phyloP scores from a whole-genome alignment of 2,329 filamentous ascomycete species.

The Penicillium psychrosexuale region DNA sequence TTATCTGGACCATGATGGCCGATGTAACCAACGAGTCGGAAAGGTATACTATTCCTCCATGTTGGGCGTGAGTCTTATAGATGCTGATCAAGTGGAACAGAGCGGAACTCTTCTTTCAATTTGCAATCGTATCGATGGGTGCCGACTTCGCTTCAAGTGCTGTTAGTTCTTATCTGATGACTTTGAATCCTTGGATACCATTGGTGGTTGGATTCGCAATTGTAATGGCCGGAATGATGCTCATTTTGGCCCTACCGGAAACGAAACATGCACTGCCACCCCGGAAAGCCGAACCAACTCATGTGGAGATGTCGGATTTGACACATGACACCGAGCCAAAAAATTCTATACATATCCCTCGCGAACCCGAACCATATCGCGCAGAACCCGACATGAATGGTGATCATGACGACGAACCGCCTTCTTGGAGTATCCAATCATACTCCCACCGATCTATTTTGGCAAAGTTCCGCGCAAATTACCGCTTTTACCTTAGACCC shows the following conservation, averaged over 20 bases:
- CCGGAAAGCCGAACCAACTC: constrained; percentile 7
- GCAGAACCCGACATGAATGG: constrained; percentile 18
- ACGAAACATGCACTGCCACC: constrained; percentile 34
- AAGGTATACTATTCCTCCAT: constrained; percentile 27
- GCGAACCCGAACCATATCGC: constrained; percentile 12
- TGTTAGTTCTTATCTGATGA: constrained; percentile 42
- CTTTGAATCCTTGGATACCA: constrained; percentile 41
- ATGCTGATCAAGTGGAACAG: constrained; percentile 20
- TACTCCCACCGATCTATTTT: constrained; percentile 14
- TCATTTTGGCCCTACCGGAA: constrained; percentile 39
- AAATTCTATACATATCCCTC: constrained; percentile 1
- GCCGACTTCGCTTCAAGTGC: constrained; percentile 41
- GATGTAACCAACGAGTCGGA: constrained; percentile 50
- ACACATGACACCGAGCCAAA: constrained; percentile 17
- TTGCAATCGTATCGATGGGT: constrained; percentile 40
- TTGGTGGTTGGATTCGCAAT: constrained; percentile 37
- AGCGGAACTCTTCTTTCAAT: constrained; percentile 42
- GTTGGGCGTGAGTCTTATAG: constrained; percentile 15
- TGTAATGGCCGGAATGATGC: constrained; percentile 31
- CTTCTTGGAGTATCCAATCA: constrained; percentile 17
- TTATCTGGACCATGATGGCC: constrained; percentile 51
- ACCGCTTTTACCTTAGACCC: constrained; percentile 32
- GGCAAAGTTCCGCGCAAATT: constrained; percentile 13
- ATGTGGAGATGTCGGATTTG: constrained; percentile 34
- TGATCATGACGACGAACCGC: constrained; percentile 14